Percentiles rank a stretch among this genome's conserved stretches.
phyloP scores from a whole-genome alignment of 257 asterid genomes.

The Paraleonurus japonicus region DNA sequence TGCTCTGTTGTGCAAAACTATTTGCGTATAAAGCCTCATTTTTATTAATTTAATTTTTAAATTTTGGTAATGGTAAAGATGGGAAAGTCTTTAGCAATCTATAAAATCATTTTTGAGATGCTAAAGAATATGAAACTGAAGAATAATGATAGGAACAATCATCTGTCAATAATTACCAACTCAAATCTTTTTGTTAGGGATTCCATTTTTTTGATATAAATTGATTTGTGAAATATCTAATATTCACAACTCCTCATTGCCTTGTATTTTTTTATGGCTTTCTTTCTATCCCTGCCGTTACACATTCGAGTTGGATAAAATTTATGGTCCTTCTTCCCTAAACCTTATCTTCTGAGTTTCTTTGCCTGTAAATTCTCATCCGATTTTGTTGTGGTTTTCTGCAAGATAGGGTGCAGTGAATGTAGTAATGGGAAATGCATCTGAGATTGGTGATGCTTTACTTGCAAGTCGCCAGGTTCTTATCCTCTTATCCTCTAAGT shows the following conservation, averaged over 20 bases:
- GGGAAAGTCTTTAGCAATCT: background rate
- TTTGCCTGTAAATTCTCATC: slow-evolving; percentile 4
- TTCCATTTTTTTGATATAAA: slow-evolving; percentile 9
- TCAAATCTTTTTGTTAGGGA: background rate
- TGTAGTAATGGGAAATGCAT: slow-evolving; percentile 91
- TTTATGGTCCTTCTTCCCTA: slow-evolving; percentile 12
- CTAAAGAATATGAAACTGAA: background rate
- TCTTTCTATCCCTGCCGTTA: background rate
- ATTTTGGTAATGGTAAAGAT: background rate
- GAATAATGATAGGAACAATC: slow-evolving; percentile 5
- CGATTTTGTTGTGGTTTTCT: slow-evolving; percentile 30
- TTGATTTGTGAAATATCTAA: slow-evolving; percentile 13
- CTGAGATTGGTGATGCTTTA: slow-evolving; percentile 86
- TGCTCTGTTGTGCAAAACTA: no score
- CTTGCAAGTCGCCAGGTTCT: slow-evolving; percentile 71
- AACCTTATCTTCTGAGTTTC: slow-evolving; percentile 10
- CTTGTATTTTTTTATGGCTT: background rate
- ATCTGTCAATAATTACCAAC: slow-evolving; percentile 8
- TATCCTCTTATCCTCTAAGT: background rate
- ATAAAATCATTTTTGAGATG: slow-evolving; percentile 17
- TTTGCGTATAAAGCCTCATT: no score
- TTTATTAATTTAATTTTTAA: background rate
- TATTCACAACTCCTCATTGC: slow-evolving; percentile 15
- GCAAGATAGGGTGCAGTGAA: slow-evolving; percentile 77
- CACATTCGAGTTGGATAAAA: slow-evolving; percentile 7